Evolutionary conservation across 1,284 basidiomycete genomes (phyloP), one percentile per base, ranked within the genome.

Genomic region (Trichosporon ovoides): DNA sequence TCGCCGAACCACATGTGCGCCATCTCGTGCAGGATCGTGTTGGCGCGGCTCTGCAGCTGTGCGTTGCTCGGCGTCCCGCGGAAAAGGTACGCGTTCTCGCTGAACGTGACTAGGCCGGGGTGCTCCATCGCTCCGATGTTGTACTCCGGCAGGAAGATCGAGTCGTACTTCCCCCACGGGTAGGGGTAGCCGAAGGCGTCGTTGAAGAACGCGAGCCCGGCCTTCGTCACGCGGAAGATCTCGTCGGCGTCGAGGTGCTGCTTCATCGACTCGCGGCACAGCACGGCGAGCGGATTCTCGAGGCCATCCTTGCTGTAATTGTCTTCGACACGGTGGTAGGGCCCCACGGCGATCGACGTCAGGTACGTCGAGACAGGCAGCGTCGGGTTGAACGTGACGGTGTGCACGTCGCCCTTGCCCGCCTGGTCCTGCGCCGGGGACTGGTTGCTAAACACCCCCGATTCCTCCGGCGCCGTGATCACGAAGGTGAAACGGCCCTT

Each of bases 81-180:
- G 56, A 57, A 57, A 22, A 57, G 46, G 56, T 57, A 57, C 11
- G 24, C 35, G 20, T 52, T 49, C 35, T 53, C 56, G 43, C 11
- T 28, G 24, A 57, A 53, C n/a, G 56, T 57, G 12, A 57, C 56
- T n/a, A 57, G 56, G 13, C 56, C 56, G 1, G 52, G 51, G 43
- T 57, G 56, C 51, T 57, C 56, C 56, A 57, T 57, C 5, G 56
- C 56, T 24, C 56, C 56, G 33, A 57, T 53, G 51, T 57, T 57
- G 56, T 57, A 57, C 52, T 57, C 56, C 12, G 56, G 56, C 20
- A 57, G 56, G 43, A 57, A 57, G 52, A 57, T 53, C 40, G 51
- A 49, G 38, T 57, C 56, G 56, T 57, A 57, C 52, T 57, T 57
- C 35, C 56, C 56, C 56, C 56, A 57, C 3, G 56, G 56, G 52